Percentiles rank a stretch among this genome's conserved stretches.
Conservation (phyloP, 306 rosid species). For the Prunus mume region DNA sequence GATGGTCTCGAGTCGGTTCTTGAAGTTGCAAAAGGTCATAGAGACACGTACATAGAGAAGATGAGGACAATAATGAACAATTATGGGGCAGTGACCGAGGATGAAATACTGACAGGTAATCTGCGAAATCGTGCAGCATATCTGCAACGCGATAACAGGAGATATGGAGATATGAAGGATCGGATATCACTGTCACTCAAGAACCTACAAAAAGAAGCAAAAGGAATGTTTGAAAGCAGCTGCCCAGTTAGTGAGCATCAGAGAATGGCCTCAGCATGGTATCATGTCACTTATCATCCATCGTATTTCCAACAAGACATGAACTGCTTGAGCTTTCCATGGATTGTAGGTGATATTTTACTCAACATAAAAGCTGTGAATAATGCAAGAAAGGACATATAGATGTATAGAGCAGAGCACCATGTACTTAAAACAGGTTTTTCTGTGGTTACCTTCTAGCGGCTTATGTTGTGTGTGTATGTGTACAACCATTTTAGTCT, state of each 20-base stretch:
- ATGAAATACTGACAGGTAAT: constrained; percentile 75
- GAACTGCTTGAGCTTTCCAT: constrained; percentile 73
- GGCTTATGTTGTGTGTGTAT: neutral
- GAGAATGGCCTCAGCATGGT: constrained; percentile 88
- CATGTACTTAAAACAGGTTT: neutral
- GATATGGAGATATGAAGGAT: constrained; percentile 74
- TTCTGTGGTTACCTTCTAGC: neutral
- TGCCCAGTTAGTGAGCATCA: constrained; percentile 36
- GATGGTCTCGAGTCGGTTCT: constrained; percentile 60
- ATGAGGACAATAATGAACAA: constrained; percentile 58
- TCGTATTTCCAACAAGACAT: constrained; percentile 30
- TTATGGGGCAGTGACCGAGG: constrained; percentile 66
- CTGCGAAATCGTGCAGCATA: constrained; percentile 60
- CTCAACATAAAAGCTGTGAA: constrained; percentile 53
- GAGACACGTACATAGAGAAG: constrained; percentile 59
- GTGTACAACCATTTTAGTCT: neutral
- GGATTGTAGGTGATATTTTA: constrained; percentile 72
- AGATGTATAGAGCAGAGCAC: neutral
- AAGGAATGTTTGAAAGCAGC: constrained; percentile 63
- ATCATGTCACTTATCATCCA: constrained; percentile 73
- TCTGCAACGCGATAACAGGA: constrained; percentile 81
- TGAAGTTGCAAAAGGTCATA: constrained; percentile 52
- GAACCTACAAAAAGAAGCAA: constrained; percentile 63
- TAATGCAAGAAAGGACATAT: constrained; percentile 6
- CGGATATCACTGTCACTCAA: constrained; percentile 58